Evolutionary conservation across 2,329 filamentous ascomycete genomes (phyloP), one percentile per base, ranked within the genome.

Genomic region (Orbilia ellipsospora): DNA sequence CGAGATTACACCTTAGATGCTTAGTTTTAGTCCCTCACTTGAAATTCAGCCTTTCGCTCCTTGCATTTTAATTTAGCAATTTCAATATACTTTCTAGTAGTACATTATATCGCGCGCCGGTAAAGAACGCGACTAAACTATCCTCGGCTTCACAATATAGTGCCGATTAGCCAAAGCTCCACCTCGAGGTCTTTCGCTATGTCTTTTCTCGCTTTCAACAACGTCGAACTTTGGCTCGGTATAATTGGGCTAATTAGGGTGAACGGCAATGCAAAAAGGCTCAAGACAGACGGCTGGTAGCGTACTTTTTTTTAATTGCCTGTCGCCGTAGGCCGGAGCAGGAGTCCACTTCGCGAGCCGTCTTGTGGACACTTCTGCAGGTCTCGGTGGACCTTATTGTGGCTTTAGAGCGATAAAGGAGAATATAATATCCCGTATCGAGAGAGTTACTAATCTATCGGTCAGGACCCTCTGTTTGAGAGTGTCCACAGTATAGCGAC

Each of bases 211-310:
- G 57, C 61, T 57, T 26, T n/a, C 45, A 8, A 60, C 20, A 20
- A 50, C 61, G 10, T 36, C 31, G 31, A 73, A 66, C 55, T 73
- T 65, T 61, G 57, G 70, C 63, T 74, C 70, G 70, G 70, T 36
- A 68, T 48, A 20, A 28, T 23, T 63, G 70, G 70, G 70, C 70
- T 68, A 64, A 74, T 55, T 74, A 68, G 70, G 70, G 65, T 74
- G 57, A 42, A 67, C 65, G 57, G 63, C 50, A 36, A 36, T 36
- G 2, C 31, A 61, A 36, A 50, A 13, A 55, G 61, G 28, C 16
- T 44, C 4, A 42, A 16, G 18, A 44, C 54, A n/a, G 31, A 45
- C 55, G 55, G 55, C 55, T 59, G 15, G 40, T 59, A 45, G 36
- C 40, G 40, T 59, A 26, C 5, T 6, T 61, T 55, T n/a, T 15